Evolutionary conservation across 371 early-diverging fungal genomes (phyloP).

Genomic region (Mortierella sp.): DNA sequence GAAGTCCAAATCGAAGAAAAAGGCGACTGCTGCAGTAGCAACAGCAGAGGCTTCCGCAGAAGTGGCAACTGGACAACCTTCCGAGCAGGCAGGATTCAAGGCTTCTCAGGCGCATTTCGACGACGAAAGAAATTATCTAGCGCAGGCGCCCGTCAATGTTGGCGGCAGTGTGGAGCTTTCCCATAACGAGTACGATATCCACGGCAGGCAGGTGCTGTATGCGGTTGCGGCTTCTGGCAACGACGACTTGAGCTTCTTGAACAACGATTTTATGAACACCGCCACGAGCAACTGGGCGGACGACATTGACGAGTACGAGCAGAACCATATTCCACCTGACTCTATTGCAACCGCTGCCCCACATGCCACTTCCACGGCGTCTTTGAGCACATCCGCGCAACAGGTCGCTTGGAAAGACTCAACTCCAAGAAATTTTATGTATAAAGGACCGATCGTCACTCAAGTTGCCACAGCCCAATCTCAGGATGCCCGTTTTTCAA

Average conservation of each 20-base stretch:
- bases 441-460: background rate
- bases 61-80: background rate
- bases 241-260: conserved; percentile 10
- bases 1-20: conserved; percentile 18
- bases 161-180: background rate
- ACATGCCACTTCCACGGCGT: background rate
- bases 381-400: background rate
- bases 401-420: background rate
- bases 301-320: conserved; percentile 18
- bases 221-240: background rate
- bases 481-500: background rate
- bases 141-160: background rate
- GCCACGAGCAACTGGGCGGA: conserved; percentile 21
- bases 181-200: background rate
- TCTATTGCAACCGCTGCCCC: background rate
- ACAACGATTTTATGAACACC: conserved; percentile 14
- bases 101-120: background rate
- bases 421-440: background rate
- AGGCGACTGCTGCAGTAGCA: background rate
- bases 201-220: background rate
- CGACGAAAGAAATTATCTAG: background rate
- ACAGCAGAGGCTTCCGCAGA: background rate
- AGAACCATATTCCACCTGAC: background rate
- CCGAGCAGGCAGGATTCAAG: background rate
- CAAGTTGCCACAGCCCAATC: background rate